Evolutionary conservation across 208 protist genomes (phyloP), one percentile per base, ranked within the genome.

Genomic region (Crithidia fasciculata): DNA sequence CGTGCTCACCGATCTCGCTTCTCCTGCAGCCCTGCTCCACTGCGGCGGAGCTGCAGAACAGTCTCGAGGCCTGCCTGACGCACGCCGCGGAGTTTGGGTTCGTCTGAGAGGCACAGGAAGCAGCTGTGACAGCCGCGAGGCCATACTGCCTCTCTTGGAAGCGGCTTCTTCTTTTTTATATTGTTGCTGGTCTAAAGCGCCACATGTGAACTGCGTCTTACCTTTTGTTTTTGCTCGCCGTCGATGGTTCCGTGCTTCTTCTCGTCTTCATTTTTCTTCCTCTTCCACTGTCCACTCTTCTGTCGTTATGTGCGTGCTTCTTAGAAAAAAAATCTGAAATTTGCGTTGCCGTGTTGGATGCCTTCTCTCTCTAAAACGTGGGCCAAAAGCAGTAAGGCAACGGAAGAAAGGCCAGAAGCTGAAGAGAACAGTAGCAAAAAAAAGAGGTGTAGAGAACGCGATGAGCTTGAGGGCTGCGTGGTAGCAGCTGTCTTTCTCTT

Each of bases 1-100:
- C 93, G 10, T 97, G 93, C 80, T 93, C 86, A 19, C 93, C 93
- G 16, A 95, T 95, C 50, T 95, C 93, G 8, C 70, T 97, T 37
- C 81, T 81, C 10, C 81, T 97, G 62, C 93, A 95, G 70, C 90
- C 90, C 18, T 97, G 91, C 74, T n/a, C 65, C 3, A 82, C 73
- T 0, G 78, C 71, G 16, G 78, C 67, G 16, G 74, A 89, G 57
- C 57, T 95, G 63, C 84, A 79, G 5, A 67, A 83, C 52, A 91
- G 89, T 50, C 72, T 97, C 19, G 72, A 85, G 44, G 55, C 87
- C 36, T 95, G 84, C 62, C 61, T 97, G 10, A 85, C 75, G 0
- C 82, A 97, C 68, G 85, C 86, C 16, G 73, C 87, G 58, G 81
- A 95, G 58, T 97, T 95, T 69, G 93, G 90, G 15, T 93, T 94